Percentiles rank a stretch among this genome's conserved stretches.
phyloP scores from a whole-genome alignment of 164 flowering plant genomes.

The Akebia trifoliata region DNA sequence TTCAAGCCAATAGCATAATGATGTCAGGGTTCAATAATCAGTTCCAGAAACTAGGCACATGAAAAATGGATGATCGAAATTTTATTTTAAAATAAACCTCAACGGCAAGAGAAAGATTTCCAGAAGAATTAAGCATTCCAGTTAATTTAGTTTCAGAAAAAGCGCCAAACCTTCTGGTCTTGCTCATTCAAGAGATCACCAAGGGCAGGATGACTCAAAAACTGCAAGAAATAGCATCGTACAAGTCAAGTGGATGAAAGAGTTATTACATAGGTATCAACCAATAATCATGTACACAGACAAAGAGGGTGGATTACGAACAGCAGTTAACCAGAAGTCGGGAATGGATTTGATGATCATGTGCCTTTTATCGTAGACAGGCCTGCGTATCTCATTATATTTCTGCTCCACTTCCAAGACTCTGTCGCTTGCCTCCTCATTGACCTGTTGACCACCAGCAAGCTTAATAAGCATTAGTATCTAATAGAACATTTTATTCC shows the following conservation, averaged over 20 bases:
- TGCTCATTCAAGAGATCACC: slow-evolving; percentile 65
- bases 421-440: slow-evolving; percentile 89
- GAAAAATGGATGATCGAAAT: no score
- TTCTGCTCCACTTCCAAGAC: slow-evolving; percentile 89
- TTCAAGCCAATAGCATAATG: neutral
- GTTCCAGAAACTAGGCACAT: neutral
- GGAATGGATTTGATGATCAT: slow-evolving; percentile 78
- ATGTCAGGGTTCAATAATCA: neutral
- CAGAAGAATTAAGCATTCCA: neutral
- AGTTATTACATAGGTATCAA: neutral
- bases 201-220: slow-evolving; percentile 84
- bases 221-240: slow-evolving; percentile 38
- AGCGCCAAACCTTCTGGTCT: slow-evolving; percentile 68
- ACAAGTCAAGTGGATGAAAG: neutral
- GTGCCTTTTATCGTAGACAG: slow-evolving; percentile 68
- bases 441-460: slow-evolving; percentile 41
- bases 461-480: neutral
- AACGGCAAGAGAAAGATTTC: neutral
- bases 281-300: neutral
- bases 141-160: neutral
- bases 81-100: no score
- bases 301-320: slow-evolving; percentile 30
- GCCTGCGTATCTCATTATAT: slow-evolving; percentile 71
- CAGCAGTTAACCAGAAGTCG: slow-evolving; percentile 96
- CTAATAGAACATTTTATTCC: no score